Base-by-base conservation (phyloP, 73 alveolate species). In the Symbiodinium pilosum region DNA sequence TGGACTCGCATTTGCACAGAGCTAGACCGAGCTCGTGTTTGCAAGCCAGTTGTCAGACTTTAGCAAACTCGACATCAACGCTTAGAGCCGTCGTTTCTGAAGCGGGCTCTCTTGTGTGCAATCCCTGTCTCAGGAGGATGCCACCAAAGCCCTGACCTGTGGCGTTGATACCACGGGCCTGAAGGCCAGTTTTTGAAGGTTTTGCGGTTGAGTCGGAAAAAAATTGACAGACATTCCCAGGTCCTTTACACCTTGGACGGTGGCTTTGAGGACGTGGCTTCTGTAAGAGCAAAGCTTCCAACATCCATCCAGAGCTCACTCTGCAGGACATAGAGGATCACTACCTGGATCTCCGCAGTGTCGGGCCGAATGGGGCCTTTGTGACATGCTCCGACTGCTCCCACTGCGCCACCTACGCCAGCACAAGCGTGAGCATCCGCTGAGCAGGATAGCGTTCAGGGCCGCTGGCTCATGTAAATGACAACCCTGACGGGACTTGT, bases 201-300 rank as follows among this genome's bases (percentile, higher is more conserved):
- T n/a, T n/a, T n/a, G n/a, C n/a, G n/a, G n/a, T n/a, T n/a, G n/a
- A n/a, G n/a, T n/a, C n/a, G n/a, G n/a, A n/a, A n/a, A n/a, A n/a
- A n/a, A n/a, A n/a, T n/a, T n/a, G n/a, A n/a, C n/a, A n/a, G n/a
- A n/a, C n/a, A n/a, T n/a, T n/a, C n/a, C 24, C 84, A 69, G n/a
- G 87, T 40, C 39, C 51, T 77, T 28, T 77, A 77, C 87, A 77
- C 87, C 51, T 32, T 77, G 52, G 87, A 77, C n/a, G 87, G 87
- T 26, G 87, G 87, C 87, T 77, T 36, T 12, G 87, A 77, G 51
- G 87, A 30, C 30, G 9, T 16, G 73, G 20, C 28, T 26, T 21
- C 32, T 5, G 71, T 21, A 30, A 54, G 71, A 0, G 71, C 34
- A 21, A 16, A 47, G 64, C 73, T n/a, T n/a, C n/a, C n/a, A n/a